These are phyloP conservation scores for Holtermanniella nyarrowii DNA, from an alignment of 768 basidiomycete species.

Conservation along the genomic window DNA sequence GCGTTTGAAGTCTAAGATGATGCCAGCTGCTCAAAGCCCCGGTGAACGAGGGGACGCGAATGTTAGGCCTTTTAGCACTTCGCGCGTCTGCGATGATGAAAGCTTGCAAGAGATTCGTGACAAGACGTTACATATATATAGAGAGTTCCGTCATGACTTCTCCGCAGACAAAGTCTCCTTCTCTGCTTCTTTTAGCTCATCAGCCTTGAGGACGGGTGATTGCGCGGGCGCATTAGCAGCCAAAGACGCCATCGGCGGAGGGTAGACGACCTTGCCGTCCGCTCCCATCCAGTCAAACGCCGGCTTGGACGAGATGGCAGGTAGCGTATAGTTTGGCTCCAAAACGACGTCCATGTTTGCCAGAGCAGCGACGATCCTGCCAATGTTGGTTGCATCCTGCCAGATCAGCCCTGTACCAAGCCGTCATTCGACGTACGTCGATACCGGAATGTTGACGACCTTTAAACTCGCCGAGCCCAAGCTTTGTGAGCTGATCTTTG, in stretches of 20 bases:
- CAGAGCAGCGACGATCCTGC: constrained; percentile 70
- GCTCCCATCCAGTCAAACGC: constrained; percentile 36
- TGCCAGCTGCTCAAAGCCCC: too few species aligned
- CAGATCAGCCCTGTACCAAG: background rate
- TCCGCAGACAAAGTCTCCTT: too few species aligned
- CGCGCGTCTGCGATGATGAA: too few species aligned
- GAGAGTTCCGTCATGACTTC: too few species aligned
- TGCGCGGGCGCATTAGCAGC: too few species aligned
- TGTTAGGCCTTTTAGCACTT: too few species aligned
- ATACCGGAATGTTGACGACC: constrained; percentile 82
- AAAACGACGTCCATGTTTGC: constrained; percentile 57
- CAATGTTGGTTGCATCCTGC: constrained; percentile 82
- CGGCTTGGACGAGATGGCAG: constrained; percentile 8
- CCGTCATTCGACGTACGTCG: constrained; percentile 54
- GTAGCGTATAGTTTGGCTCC: constrained; percentile 51
- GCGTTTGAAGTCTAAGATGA: background rate
- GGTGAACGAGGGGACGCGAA: too few species aligned
- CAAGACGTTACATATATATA: too few species aligned
- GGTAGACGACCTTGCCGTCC: constrained; percentile 19
- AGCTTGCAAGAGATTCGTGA: too few species aligned
- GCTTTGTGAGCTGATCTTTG: constrained; percentile 59
- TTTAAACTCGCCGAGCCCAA: constrained; percentile 63
- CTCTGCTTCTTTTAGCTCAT: too few species aligned
- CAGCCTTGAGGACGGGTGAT: background rate
- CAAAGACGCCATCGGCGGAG: too few species aligned